Conservation (phyloP, 495 filamentous ascomycete genomes). For the Aspergillus nidulans region DNA sequence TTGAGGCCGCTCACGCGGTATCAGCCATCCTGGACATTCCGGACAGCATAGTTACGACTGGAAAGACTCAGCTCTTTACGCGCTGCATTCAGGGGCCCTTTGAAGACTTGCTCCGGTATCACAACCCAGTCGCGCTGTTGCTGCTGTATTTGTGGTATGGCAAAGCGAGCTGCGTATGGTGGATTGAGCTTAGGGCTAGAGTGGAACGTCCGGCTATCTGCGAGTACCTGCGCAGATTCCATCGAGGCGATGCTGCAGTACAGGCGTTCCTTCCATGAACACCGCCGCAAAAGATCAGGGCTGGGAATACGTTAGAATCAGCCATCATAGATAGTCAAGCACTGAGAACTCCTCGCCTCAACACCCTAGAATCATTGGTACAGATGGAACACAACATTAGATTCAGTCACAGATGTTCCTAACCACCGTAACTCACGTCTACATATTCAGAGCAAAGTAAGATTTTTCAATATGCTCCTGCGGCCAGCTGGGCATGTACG, state of each 20-base stretch:
- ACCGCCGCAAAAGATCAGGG: no score
- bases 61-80: constrained; percentile 23
- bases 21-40: constrained; percentile 24
- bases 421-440: no score
- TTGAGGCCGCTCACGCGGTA: constrained; percentile 32
- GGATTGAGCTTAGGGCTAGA: constrained; percentile 36
- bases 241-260: constrained; percentile 19
- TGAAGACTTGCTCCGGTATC: constrained; percentile 27
- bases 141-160: constrained; percentile 46
- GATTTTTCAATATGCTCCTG: no score
- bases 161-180: constrained; percentile 40
- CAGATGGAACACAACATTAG: no score
- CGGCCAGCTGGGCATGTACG: background rate
- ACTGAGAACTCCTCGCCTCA: no score
- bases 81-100: constrained; percentile 25
- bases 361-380: no score
- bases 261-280: constrained; percentile 27
- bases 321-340: no score
- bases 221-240: constrained; percentile 30
- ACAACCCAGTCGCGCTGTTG: constrained; percentile 39
- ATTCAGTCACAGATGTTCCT: no score
- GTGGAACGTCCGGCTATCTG: constrained; percentile 44
- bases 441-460: no score
- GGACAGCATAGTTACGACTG: constrained; percentile 24
- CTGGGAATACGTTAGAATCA: no score